These are phyloP conservation scores for Pythium periplocum DNA, from an alignment of 352 stramenopile genomes.

Conservation along the genomic window DNA sequence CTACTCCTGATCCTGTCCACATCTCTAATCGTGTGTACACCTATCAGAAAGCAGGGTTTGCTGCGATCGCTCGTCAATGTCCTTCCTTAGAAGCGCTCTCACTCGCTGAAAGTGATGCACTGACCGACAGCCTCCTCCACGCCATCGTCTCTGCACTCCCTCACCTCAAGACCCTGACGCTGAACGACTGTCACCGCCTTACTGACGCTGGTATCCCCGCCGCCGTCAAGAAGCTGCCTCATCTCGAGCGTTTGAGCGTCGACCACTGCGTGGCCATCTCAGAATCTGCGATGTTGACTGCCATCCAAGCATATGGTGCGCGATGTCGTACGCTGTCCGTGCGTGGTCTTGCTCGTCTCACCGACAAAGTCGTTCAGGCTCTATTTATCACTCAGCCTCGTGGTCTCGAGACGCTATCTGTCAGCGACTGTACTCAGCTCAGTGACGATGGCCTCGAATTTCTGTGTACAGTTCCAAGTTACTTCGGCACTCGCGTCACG, in stretches of 20 bases:
- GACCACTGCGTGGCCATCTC: conserved; percentile 40
- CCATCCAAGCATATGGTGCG: conserved; percentile 30
- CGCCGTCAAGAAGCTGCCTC: conserved; percentile 31
- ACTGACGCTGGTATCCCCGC: conserved; percentile 44
- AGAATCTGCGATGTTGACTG: conserved; percentile 26
- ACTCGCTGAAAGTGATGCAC: conserved; percentile 32
- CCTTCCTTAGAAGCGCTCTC: conserved; percentile 25
- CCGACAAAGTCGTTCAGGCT: conserved; percentile 35
- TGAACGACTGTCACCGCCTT: conserved; percentile 43
- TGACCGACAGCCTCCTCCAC: conserved; percentile 53
- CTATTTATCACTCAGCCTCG: conserved; percentile 41
- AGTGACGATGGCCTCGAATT: conserved; percentile 57
- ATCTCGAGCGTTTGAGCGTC: conserved; percentile 34
- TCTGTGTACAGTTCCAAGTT: conserved; percentile 42
- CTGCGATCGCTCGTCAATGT: conserved; percentile 9
- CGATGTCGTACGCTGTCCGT: conserved; percentile 40
- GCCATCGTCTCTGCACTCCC: conserved; percentile 28
- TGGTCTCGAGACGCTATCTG: conserved; percentile 47
- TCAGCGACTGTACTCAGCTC: conserved; percentile 42
- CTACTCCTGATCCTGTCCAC: too few species aligned
- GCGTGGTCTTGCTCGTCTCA: conserved; percentile 28
- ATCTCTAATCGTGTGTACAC: background rate
- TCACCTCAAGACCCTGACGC: conserved; percentile 31
- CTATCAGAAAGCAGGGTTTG: conserved; percentile 47
- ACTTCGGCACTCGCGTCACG: conserved; percentile 40